Percentiles rank a stretch among this genome's conserved stretches.
Evolutionary conservation across 352 stramenopile genomes (phyloP).

Genomic region (Phytophthora megakarya): DNA sequence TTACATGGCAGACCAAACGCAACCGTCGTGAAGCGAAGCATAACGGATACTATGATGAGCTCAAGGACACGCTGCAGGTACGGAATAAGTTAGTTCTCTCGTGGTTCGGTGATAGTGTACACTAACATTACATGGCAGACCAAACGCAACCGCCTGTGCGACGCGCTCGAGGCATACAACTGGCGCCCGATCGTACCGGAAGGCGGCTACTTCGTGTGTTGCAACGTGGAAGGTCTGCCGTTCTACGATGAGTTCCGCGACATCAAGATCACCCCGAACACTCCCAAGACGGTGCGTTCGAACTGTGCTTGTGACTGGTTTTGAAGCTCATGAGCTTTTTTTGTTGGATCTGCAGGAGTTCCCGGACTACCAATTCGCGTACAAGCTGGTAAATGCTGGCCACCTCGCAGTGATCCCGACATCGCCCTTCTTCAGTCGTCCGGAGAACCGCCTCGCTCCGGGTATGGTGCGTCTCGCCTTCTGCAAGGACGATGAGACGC

Average conservation of each 20-base stretch:
- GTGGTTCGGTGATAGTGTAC: conserved; percentile 19
- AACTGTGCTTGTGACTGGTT: conserved; percentile 4
- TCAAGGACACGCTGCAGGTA: conserved; percentile 65
- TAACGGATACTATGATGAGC: conserved; percentile 86
- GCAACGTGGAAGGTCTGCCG: conserved; percentile 71
- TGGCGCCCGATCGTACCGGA: conserved; percentile 93
- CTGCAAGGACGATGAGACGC: conserved; percentile 96
- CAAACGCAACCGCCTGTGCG: conserved; percentile 89
- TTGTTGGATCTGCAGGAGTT: conserved; percentile 53
- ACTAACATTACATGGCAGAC: conserved; percentile 47
- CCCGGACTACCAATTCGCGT: conserved; percentile 87
- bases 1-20: conserved; percentile 72
- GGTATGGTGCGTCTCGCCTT: conserved; percentile 93
- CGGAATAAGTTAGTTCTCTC: conserved; percentile 7
- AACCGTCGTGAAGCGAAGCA: conserved; percentile 84
- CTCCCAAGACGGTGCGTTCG: conserved; percentile 60
- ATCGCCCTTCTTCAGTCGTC: conserved; percentile 91
- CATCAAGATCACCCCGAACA: conserved; percentile 52
- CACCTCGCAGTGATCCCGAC: conserved; percentile 94
- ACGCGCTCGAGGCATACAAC: conserved; percentile 74
- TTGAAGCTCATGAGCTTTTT: not conserved
- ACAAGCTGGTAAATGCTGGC: conserved; percentile 90
- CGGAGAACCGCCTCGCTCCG: conserved; percentile 79
- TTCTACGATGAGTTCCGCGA: conserved; percentile 76
- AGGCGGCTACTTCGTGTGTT: conserved; percentile 96